Percentiles rank a stretch among this genome's conserved stretches.
Evolutionary conservation across 345 rosid genomes (phyloP).

Genomic region (Hibiscus trionum): DNA sequence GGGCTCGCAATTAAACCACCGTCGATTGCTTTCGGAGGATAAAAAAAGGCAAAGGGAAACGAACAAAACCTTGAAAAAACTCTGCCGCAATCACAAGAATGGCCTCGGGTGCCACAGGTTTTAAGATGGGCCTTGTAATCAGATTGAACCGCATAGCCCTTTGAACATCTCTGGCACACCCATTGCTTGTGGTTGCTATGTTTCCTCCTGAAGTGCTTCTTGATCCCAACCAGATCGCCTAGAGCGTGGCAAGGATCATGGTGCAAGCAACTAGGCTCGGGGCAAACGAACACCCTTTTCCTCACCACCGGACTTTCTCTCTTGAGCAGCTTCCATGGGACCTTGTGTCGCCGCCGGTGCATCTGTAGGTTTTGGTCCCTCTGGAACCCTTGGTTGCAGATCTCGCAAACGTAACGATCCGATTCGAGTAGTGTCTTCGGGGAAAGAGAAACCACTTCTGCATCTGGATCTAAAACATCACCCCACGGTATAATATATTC

Average conservation of each 20-base stretch:
- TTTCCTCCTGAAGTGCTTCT: conserved; percentile 86
- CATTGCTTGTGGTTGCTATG: conserved; percentile 87
- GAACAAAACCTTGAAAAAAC: conserved; percentile 38
- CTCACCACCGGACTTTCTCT: conserved; percentile 62
- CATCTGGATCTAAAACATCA: conserved; percentile 77
- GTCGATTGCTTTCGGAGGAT: no score
- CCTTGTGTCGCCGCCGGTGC: conserved; percentile 94
- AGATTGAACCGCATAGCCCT: conserved; percentile 96
- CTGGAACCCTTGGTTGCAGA: conserved; percentile 97
- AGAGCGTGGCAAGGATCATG: conserved; percentile 92
- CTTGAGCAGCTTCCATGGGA: conserved; percentile 94
- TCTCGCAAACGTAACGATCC: conserved; percentile 90
- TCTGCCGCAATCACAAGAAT: conserved; percentile 94
- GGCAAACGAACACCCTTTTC: conserved; percentile 86
- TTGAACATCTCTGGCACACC: conserved; percentile 84
- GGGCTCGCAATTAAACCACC: no score
- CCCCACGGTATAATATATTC: not conserved
- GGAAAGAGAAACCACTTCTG: conserved; percentile 81
- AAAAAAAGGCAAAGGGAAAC: no score
- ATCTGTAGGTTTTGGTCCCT: conserved; percentile 97
- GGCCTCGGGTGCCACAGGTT: conserved; percentile 93
- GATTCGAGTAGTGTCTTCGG: conserved; percentile 87
- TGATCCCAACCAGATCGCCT: conserved; percentile 91
- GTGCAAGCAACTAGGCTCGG: conserved; percentile 89
- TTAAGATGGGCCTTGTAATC: conserved; percentile 96